Percentiles rank a stretch among this genome's conserved stretches.
phyloP scores from a whole-genome alignment of 148 eudicot genomes.

The Simmondsia chinensis region DNA sequence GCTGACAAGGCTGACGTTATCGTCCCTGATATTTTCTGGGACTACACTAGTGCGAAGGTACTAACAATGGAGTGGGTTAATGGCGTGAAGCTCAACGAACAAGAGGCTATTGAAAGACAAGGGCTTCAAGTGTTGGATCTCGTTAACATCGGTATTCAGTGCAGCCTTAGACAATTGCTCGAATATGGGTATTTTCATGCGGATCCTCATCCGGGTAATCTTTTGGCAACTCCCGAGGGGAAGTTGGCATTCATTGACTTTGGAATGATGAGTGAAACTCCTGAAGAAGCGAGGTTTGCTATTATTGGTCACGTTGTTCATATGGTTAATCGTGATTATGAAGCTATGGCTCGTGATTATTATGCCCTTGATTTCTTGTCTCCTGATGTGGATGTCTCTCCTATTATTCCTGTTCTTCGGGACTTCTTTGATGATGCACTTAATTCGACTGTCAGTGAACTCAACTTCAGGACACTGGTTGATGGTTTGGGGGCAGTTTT shows the following conservation, averaged over 20 bases:
- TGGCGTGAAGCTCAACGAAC: constrained; percentile 89
- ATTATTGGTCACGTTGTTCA: constrained; percentile 99
- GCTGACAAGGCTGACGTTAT: constrained; percentile 94
- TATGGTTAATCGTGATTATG: constrained; percentile 98
- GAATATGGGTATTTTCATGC: constrained; percentile 99
- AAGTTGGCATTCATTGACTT: constrained; percentile 98
- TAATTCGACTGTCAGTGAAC: constrained; percentile 89
- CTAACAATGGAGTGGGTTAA: constrained; percentile 98
- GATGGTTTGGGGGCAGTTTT: constrained; percentile 94
- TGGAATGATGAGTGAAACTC: constrained; percentile 99
- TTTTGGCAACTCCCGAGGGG: constrained; percentile 97
- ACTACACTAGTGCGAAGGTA: constrained; percentile 88
- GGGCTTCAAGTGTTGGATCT: constrained; percentile 92
- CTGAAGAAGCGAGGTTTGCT: constrained; percentile 93
- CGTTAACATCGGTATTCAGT: constrained; percentile 89
- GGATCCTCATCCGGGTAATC: constrained; percentile 99
- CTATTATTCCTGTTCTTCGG: constrained; percentile 84
- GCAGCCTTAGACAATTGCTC: constrained; percentile 95
- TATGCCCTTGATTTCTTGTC: constrained; percentile 85
- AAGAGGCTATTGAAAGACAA: constrained; percentile 81
- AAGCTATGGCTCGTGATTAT: constrained; percentile 99
- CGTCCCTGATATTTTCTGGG: constrained; percentile 99
- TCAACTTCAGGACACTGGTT: constrained; percentile 91
- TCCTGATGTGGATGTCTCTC: constrained; percentile 90
- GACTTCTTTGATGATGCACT: constrained; percentile 96